A percentile compares a stretch with the other conserved stretches of the same genome.
phyloP scores from a whole-genome alignment of 2,329 filamentous ascomycete genomes.

The Talaromyces islandicus region DNA sequence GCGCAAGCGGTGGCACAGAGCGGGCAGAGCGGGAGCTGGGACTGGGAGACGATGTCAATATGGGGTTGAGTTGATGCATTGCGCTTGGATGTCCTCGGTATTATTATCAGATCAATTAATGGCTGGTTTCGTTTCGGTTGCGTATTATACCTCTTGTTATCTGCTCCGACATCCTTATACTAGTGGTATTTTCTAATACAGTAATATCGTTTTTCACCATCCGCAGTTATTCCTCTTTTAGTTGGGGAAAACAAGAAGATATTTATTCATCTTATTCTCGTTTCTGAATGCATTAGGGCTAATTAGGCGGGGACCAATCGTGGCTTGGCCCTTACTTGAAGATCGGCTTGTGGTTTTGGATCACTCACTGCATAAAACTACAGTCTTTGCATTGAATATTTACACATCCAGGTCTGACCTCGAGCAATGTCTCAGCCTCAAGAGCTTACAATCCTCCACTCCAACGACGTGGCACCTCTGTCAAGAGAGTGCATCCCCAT shows the following conservation, averaged over 20 bases:
- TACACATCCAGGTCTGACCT: background rate
- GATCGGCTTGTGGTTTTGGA: no score
- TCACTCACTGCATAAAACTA: no score
- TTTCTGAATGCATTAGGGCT: background rate
- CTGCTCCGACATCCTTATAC: background rate
- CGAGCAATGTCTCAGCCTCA: background rate
- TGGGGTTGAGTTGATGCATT: slow-evolving; percentile 63
- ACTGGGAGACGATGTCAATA: slow-evolving; percentile 75
- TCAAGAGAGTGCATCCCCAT: background rate
- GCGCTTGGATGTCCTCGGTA: background rate
- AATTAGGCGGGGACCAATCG: background rate
- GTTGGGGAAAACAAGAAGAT: no score
- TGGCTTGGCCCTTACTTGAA: no score
- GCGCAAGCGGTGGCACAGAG: slow-evolving; percentile 48
- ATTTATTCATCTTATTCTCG: background rate
- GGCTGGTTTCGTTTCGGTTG: background rate
- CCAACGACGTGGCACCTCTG: background rate
- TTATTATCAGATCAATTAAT: background rate
- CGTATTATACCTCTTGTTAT: background rate
- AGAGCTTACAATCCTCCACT: background rate
- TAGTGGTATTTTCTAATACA: background rate
- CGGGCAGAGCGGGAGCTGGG: slow-evolving; percentile 58
- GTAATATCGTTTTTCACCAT: background rate
- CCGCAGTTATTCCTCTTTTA: no score
- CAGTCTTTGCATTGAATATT: no score